Evolutionary conservation across 2,329 filamentous ascomycete genomes (phyloP), one percentile per base, ranked within the genome.

Genomic region (Talaromyces islandicus): DNA sequence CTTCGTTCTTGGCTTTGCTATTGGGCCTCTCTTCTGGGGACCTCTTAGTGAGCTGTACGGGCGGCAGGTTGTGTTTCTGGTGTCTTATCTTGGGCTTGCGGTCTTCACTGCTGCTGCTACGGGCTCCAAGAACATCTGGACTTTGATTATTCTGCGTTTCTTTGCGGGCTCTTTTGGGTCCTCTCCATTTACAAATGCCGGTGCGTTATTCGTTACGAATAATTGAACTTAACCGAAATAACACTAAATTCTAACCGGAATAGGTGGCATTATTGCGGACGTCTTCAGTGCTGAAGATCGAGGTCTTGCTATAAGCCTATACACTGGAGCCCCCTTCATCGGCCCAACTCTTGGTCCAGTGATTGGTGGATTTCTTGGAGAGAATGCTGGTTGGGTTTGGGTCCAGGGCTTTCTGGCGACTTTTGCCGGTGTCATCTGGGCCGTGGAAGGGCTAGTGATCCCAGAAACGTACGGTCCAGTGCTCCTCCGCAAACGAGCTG

Each of bases 241-340:
- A 35, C 4, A 1, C 32, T 5, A 7, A 38, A n/a, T n/a, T n/a
- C 35, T 38, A 38, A 38, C 35, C 14, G 17, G n/a, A n/a, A 38
- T n/a, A 0, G 87, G 86, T 1, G 87, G 87, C 25, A 87, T 89
- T 0, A 67, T 90, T 6, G 84, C 83, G 21, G 88, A 90, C 71
- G 76, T 90, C 29, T 90, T 80, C 73, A 72, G 79, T 0, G 79
- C 87, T 0, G 80, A 82, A 2, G 73, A 84, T 64, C 78, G 88
- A 62, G 84, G 84, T 60, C 63, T 80, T 46, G 87, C 86, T 0
- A 81, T 85, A 62, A 81, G 83, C 17, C 68, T 88, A 29, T 91
- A 89, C 66, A 83, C 86, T 4, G 80, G 85, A n/a, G 85, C 86
- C 7, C 87, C 87, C 0, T 89, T 88, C 70, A 76, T 90, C 59